Base-by-base conservation (phyloP, 1,139 yeast species). In the Pichia sp. region DNA sequence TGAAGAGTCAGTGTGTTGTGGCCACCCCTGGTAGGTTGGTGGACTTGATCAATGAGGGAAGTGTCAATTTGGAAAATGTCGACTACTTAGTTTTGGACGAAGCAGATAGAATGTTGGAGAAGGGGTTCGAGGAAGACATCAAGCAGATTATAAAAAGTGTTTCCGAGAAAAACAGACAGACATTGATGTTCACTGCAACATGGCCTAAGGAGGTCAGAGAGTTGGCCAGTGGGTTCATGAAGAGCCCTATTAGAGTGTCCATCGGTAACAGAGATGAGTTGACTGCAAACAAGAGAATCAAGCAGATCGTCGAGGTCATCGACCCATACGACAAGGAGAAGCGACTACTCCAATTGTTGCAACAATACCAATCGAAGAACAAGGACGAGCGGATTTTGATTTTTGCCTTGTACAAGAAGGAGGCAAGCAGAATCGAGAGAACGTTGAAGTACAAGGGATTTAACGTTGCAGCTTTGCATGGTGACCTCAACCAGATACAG, bases 71-170 rank as follows among this genome's bases (percentile, higher is more conserved):
- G 60, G 74, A 82, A 36, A 69, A 76, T 6, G 85, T 92, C 38
- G 80, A 86, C 61, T 92, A 88, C 69, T 77, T 95, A 62, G 95
- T 93, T 29, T 77, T 93, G 53, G 99, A 93, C 71, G 99, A 93
- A 74, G 99, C 98, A 43, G 99, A 93, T 70, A 82, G 99, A 74
- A 95, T 93, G 99, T 80, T 93, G 61, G 99, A 93, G 72, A 85
- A 83, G 67, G 99, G 99, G 38, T 93, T 93, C 67, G 99, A 93
- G 73, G 96, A 92, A 69, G 99, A 92, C 72, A 93, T 93, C 69
- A 90, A 88, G 72, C 76, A 78, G 60, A 90, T 95, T 61, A 84
- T 93, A 67, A 75, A 81, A 13, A 72, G 77, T 48, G 79, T 87
- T 26, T 74, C 72, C 19, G 64, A 72, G 45, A 61, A 70, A 11